Base-by-base conservation (phyloP, 257 asterid genomes). In the Penstemon davidsonii region DNA sequence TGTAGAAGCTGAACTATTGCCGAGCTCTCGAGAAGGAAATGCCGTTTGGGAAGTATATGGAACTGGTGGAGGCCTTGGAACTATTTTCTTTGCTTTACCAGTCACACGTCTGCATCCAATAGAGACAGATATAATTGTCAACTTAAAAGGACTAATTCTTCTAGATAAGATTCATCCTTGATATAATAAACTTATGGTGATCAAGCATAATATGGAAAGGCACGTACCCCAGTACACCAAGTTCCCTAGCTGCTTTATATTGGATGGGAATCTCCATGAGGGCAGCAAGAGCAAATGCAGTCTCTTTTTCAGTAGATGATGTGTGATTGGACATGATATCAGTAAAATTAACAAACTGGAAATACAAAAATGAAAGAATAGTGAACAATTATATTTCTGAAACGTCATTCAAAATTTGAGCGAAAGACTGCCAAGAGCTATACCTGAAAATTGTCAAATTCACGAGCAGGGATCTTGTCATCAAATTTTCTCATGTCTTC, bases 281-380 rank as follows among this genome's bases (percentile, higher is more conserved):
- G 5, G 96, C 96, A 72, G 96, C 95, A 68, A 90, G 96, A 80
- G 91, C 91, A 73, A 90, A 90, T 13, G 89, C 88, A 60, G 91
- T 69, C 85, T 90, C 95, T 55, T 84, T 85, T 44, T 60, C 86
- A 68, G 95, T 71, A 47, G 80, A 63, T 49, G 82, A 73, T 58
- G 68, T 58, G 60, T 73, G 2, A 65, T 80, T 87, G 36, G 79
- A 64, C 93, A 87, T 87, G 66, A 87, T 87, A 40, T 68, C 81
- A 4, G 95, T 90, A 75, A 90, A 90, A 77, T 90, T 90, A 56
- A 87, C 96, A 72, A 90, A 87, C 95, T 90, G 91, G 79, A 72
- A 43, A 15, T 1, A 15, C 19, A 58, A 15, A 49, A 53, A 42
- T 46, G 36, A 67, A 8, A 55, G 55, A 61, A 33, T 44, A 42